Evolutionary conservation across 768 basidiomycete genomes (phyloP), one percentile per base, ranked within the genome.

Genomic region (Lactifluus subvellereus): DNA sequence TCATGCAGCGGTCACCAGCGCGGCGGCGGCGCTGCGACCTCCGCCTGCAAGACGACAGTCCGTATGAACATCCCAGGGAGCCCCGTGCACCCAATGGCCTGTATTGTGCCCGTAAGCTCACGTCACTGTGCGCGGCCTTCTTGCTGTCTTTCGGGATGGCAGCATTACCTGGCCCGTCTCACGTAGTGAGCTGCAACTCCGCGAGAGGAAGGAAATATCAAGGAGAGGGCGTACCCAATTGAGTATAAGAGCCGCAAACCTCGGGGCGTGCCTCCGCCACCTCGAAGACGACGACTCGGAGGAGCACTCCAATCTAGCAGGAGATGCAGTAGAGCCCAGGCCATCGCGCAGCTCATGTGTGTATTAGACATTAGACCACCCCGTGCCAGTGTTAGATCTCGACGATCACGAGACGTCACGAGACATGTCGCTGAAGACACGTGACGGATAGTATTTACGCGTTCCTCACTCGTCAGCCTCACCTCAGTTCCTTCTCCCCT

Each of bases 111-210:
- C 2, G 93, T 84, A 38, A 99, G 82, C 32, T 94, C 6, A 79
- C 73, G 3, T 92, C 82, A 1, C 96, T 97, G 60, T 84, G 78
- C 53, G 83, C 83, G 4, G 96, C 97, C 72, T 99, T 97, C 72
- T 96, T 98, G 6, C 97, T 97, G 10, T 96, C 96, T 75, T 99
- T 98, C 33, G 98, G 77, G 61, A 99, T 98, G 9, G 95, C 96
- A 22, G 94, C 89, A 72, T 99, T 99, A 2, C 96, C 96, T 97
- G 67, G 32, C 8, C 6, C 9, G 3, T 16, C 8, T 8, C 42
- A 42, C 37, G 16, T n/a, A 3, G 32, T 37, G 22, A 38, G 50
- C n/a, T 37, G 1, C 0, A 5, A 2, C 27, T 27, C 27, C 27
- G 27, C 27, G 27, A 2, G 20, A 6, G 37, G 6, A 20, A 16